Evolutionary conservation across 2,329 filamentous ascomycete species (phyloP).

Genomic region (Acrocalymma vagum): DNA sequence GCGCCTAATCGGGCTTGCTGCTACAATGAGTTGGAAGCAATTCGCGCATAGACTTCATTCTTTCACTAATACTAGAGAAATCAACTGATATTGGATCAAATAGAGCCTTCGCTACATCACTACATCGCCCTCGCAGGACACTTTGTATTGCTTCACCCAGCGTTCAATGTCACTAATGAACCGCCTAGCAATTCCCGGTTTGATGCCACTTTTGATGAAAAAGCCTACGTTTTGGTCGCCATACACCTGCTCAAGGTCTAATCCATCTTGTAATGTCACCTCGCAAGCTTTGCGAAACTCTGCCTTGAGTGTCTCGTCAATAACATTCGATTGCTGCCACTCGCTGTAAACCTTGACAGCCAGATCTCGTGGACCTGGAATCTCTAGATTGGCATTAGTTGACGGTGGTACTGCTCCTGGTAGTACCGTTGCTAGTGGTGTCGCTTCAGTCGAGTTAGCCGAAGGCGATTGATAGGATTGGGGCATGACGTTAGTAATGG

Average conservation of each 20-base stretch:
- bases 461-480: constrained; percentile 10
- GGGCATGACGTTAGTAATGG: constrained; percentile 37
- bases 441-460: too few species aligned
- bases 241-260: constrained; percentile 33
- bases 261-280: constrained; percentile 10
- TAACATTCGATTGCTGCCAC: constrained; percentile 26
- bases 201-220: constrained; percentile 39
- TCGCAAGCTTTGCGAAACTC: constrained; percentile 20
- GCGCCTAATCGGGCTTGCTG: too few species aligned
- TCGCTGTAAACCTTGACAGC: constrained; percentile 18
- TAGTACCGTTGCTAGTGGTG: constrained; percentile 3
- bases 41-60: too few species aligned
- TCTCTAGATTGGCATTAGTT: constrained; percentile 11
- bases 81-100: too few species aligned
- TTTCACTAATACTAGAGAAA: too few species aligned
- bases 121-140: constrained; percentile 1
- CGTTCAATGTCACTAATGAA: constrained; percentile 39
- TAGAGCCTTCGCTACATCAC: background rate
- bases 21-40: too few species aligned
- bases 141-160: constrained; percentile 15
- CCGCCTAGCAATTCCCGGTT: constrained; percentile 34
- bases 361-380: constrained; percentile 20
- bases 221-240: constrained; percentile 39
- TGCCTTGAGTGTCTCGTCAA: constrained; percentile 11
- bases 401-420: constrained; percentile 2